Percentiles rank a stretch among this genome's conserved stretches.
Evolutionary conservation across 306 rosid species (phyloP).

Genomic region (Mimosa pudica): DNA sequence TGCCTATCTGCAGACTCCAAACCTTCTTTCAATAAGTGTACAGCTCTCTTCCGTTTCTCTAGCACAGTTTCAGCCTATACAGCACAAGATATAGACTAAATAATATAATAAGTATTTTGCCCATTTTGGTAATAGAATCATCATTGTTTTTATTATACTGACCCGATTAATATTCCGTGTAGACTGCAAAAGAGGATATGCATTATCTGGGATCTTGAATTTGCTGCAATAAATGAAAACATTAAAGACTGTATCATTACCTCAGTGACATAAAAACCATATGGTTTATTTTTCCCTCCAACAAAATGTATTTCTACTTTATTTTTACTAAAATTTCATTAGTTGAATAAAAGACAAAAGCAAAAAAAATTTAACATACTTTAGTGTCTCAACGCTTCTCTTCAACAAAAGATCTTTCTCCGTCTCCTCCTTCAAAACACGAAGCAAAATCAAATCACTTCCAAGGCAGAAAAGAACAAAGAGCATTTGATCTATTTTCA

Average conservation of each 20-base stretch:
- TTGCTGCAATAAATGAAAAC: slow-evolving; percentile 49
- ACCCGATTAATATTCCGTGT: slow-evolving; percentile 71
- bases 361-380: slow-evolving; percentile 46
- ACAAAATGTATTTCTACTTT: not conserved
- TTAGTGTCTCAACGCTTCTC: slow-evolving; percentile 64
- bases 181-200: slow-evolving; percentile 71
- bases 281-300: not conserved
- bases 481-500: slow-evolving; percentile 5
- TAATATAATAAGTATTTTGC: slow-evolving; percentile 1
- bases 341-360: not conserved
- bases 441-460: slow-evolving; percentile 29
- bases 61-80: slow-evolving; percentile 66
- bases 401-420: slow-evolving; percentile 55
- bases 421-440: slow-evolving; percentile 62
- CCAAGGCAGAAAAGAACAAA: slow-evolving; percentile 22
- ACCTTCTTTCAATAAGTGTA: slow-evolving; percentile 63
- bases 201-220: slow-evolving; percentile 70
- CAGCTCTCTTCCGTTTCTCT: slow-evolving; percentile 64
- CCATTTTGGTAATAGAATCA: slow-evolving; percentile 6
- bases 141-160: slow-evolving; percentile 35
- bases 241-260: slow-evolving; percentile 29
- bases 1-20: slow-evolving; percentile 45
- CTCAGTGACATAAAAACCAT: slow-evolving; percentile 1
- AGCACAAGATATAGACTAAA: slow-evolving; percentile 2
- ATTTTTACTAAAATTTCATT: not conserved